Evolutionary conservation across 2,329 filamentous ascomycete genomes (phyloP), one percentile per base, ranked within the genome.

Genomic region (Fusarium verrucosum): DNA sequence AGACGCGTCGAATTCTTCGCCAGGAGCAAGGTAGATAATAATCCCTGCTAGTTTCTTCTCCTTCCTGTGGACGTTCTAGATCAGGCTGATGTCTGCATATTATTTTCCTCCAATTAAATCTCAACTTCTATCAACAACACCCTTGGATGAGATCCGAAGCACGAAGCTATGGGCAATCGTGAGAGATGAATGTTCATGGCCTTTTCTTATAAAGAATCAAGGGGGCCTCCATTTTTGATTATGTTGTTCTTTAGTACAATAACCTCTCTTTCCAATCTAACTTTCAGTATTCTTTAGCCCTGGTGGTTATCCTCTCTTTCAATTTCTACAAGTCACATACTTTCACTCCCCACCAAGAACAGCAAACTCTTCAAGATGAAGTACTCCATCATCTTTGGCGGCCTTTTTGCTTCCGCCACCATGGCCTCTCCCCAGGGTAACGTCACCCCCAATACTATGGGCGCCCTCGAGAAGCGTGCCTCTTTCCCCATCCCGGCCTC

Each of bases 251-350:
- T 22, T 19, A 61, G 58, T 61, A 41, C 42, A 35, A 61, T 28
- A 47, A 32, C 49, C 58, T 43, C 26, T 37, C 36, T 60, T 61
- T 55, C 40, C 26, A 61, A 59, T 59, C 56, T 47, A 61, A 47
- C 38, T 55, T 58, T 35, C 54, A 66, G 62, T 52, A 57, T 42
- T 64, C 62, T 33, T 61, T 66, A 52, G 42, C 67, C 67, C 67
- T 70, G 67, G 67, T 65, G 67, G 67, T 70, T 70, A 55, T 56
- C 52, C 62, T 61, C 57, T 69, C 58, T 55, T 70, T 68, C 14
- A 14, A 35, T n/a, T n/a, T n/a, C n/a, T n/a, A n/a, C n/a, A n/a
- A n/a, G n/a, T n/a, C 22, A 19, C 33, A 16, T 23, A 41, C 28
- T 14, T 51, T 22, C 28, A 19, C 35, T 28, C 26, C 25, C 37